Base-by-base conservation (phyloP, 106 monocot species). In the Agapanthus africanus region DNA sequence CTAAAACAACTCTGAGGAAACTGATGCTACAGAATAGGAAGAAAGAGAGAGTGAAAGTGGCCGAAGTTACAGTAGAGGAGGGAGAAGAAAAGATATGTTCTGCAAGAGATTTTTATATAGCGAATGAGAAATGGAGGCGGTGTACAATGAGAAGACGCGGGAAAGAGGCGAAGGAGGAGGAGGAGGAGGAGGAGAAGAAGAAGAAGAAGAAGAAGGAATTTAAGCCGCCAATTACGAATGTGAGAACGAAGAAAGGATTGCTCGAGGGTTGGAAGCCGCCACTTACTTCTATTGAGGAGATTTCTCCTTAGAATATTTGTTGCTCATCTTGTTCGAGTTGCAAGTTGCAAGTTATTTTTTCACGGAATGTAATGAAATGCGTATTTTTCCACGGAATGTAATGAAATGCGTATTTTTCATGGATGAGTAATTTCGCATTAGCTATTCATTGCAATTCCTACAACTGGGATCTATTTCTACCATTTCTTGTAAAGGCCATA, bases 201-300 rank as follows among this genome's bases (percentile, higher is more conserved):
- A 16, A 27, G 57, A 22, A 25, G 22, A 16, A 27, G 25, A 61
- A 63, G 63, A 74, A 67, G 56, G 32, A 56, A 1, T 74, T 67
- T 18, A 41, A 4, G 11, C 74, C 67, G 7, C 69, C 76, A 0
- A 16, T 70, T 16, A 72, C 26, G 10, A 76, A 11, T 54, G 22
- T 2, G 14, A 54, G 54, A 4, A 26, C 6, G n/a, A 21, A n/a
- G 25, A 10, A 50, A 15, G 60, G 76, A 4, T 21, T 67, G 35
- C 59, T 68, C 21, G 54, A 22, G 4, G 51, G 76, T 22, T 76
- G 76, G 76, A 69, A 63, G 37, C 76, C 76, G 16, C 41, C 61
- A 11, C 70, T 76, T 11, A 3, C 62, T n/a, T n/a, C 76, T 10
- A 59, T 76, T 16, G 10, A 62, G 7, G 76, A 76, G 68, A 5